These are phyloP conservation scores for Clonostachys solani DNA, from an alignment of 2,329 filamentous ascomycete genomes.

Conservation along the genomic window DNA sequence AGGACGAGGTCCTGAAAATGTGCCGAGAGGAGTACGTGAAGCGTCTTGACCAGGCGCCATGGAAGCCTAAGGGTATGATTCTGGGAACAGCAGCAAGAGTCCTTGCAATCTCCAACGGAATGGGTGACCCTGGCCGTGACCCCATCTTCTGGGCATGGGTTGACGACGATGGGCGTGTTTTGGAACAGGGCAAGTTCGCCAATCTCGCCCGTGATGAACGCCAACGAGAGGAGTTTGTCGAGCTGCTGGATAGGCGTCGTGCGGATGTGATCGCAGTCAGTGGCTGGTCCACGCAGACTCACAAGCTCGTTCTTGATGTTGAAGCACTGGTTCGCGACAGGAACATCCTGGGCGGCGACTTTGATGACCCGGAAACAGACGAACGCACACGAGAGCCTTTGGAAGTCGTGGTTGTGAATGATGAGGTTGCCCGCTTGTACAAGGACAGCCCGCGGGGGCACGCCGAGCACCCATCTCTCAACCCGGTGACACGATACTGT, in stretches of 20 bases:
- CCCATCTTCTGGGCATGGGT: constrained; percentile 89
- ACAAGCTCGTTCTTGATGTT: constrained; percentile 77
- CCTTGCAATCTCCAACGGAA: constrained; percentile 81
- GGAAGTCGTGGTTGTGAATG: constrained; percentile 89
- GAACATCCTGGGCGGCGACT: constrained; percentile 74
- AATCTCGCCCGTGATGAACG: constrained; percentile 70
- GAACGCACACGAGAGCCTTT: constrained; percentile 74
- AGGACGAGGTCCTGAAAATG: constrained; percentile 83
- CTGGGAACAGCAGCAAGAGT: constrained; percentile 85
- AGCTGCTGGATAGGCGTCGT: constrained; percentile 72
- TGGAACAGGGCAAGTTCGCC: constrained; percentile 83
- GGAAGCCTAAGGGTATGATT: constrained; percentile 90
- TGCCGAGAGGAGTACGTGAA: constrained; percentile 87
- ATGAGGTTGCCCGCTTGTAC: constrained; percentile 95
- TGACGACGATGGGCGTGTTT: constrained; percentile 83
- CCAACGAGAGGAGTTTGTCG: constrained; percentile 67
- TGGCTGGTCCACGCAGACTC: constrained; percentile 83
- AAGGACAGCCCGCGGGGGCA: constrained; percentile 81
- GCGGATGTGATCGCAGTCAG: constrained; percentile 90
- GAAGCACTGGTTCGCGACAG: constrained; percentile 75
- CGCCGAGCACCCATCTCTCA: constrained; percentile 75
- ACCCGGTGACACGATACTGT: constrained; percentile 80
- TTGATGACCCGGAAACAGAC: constrained; percentile 71
- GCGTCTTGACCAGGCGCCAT: constrained; percentile 91
- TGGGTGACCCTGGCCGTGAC: constrained; percentile 68